Base-by-base conservation (phyloP, 2,329 filamentous ascomycete species). In the Annulohypoxylon truncatum region DNA sequence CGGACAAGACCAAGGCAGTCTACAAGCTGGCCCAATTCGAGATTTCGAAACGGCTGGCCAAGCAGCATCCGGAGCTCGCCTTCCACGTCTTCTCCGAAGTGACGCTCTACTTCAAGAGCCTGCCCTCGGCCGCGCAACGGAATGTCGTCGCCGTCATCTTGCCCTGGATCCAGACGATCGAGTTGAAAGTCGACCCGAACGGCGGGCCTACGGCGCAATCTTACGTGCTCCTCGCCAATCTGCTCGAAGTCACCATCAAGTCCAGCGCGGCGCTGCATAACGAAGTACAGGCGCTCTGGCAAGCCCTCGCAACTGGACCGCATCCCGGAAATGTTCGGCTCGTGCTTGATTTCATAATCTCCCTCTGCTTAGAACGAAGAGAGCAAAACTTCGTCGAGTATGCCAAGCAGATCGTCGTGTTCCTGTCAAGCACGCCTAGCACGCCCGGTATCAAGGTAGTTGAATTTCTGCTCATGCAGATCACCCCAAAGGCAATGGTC, bases 341-440 rank as follows among this genome's bases (percentile, higher is more conserved):
- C 31, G 92, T 98, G 10, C 86, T 99, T 0, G 94, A 98, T 77
- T 99, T 99, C 76, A 96, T 99, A 78, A 98, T 99, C 79, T 90
- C 90, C 26, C 86, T 98, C 3, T 99, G 96, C 72, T 82, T 99
- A 9, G 96, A 99, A 74, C 90, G 95, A 29, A 90, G 95, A 51
- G 96, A 99, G 77, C 96, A 99, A 74, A 98, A 97, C 73, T 99
- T 97, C 78, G 95, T 99, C 59, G 93, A 97, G 72, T 97, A 96
- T 76, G 95, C 95, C 4, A 99, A 98, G 81, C 96, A 99, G 78
- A 96, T 99, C 55, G 94, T 98, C 13, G 96, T 99, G 0, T 98
- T 97, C 77, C 79, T 99, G 4, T 96, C 96, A 0, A 96, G 93
- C 70, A 97, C 86, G 0, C 85, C 83, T 68, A 86, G 82, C 87